Conservation (phyloP, 1,284 basidiomycete species). For the Rhizoctonia solani region DNA sequence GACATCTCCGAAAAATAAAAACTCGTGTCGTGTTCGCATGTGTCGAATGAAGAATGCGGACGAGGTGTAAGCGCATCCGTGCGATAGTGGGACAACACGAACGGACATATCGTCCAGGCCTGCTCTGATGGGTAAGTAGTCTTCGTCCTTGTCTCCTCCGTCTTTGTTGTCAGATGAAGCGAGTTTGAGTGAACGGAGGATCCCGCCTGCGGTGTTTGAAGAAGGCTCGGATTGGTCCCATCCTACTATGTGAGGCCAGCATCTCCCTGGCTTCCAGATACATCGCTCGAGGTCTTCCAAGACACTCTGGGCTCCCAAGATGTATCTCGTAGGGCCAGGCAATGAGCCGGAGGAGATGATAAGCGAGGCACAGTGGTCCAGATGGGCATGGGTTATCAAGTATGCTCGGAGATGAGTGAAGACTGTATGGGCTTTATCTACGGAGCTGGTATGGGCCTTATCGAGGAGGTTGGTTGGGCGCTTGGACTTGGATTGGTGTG, state of each 20-base stretch:
- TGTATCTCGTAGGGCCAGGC: conserved; percentile 62
- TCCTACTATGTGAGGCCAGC: conserved; percentile 66
- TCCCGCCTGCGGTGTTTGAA: not conserved
- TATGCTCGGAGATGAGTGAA: conserved; percentile 48
- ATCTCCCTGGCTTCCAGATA: conserved; percentile 71
- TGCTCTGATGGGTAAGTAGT: conserved; percentile 1
- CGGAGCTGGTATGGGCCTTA: conserved; percentile 40
- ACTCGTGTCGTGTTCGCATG: conserved; percentile 58
- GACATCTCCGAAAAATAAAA: conserved; percentile 85
- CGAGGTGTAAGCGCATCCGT: conserved; percentile 71
- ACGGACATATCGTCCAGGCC: conserved; percentile 56
- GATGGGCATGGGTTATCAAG: conserved; percentile 77
- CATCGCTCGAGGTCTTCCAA: conserved; percentile 70
- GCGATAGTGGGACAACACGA: conserved; percentile 67
- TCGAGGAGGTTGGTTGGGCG: conserved; percentile 81
- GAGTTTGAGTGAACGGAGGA: conserved; percentile 16
- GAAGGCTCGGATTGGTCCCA: conserved; percentile 48
- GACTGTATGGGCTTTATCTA: conserved; percentile 7
- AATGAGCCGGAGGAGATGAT: conserved; percentile 75
- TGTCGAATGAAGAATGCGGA: conserved; percentile 77
- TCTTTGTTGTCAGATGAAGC: not conserved
- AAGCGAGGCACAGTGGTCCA: conserved; percentile 78
- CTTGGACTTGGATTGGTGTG: conserved; percentile 78
- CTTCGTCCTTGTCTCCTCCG: conserved; percentile 1
- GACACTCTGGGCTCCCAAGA: conserved; percentile 64